A percentile compares a stretch with the other conserved stretches of the same genome.
These are phyloP conservation scores for Lenzites betulinus DNA, from an alignment of 768 basidiomycete genomes.

Conservation along the genomic window DNA sequence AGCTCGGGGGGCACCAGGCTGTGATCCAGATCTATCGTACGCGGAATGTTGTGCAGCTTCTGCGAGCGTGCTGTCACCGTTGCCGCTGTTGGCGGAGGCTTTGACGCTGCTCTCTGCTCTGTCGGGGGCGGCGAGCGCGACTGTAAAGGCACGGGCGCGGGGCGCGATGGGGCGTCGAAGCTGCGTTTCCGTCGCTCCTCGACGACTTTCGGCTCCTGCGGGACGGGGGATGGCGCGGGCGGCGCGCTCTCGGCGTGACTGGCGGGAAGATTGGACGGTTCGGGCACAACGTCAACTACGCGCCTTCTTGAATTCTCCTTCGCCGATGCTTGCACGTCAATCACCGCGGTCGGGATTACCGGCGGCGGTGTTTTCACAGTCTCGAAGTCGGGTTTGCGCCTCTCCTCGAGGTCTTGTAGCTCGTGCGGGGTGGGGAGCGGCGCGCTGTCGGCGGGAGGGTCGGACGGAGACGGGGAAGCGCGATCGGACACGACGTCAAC, in stretches of 20 bases:
- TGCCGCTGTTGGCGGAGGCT: not conserved
- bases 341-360: too few species aligned
- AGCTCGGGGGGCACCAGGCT: constrained; percentile 16
- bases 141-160: not conserved
- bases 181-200: not conserved
- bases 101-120: not conserved
- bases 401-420: not conserved
- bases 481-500: not conserved
- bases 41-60: constrained; percentile 4
- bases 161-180: not conserved
- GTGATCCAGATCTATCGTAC: constrained; percentile 18
- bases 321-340: too few species aligned
- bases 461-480: not conserved
- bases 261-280: constrained; percentile 2
- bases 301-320: too few species aligned
- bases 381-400: not conserved
- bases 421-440: not conserved
- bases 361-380: too few species aligned
- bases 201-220: not conserved
- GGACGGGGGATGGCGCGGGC: not conserved
- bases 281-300: too few species aligned
- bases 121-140: not conserved
- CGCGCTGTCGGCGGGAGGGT: not conserved
- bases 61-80: not conserved
- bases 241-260: not conserved